Evolutionary conservation across 2,329 filamentous ascomycete genomes (phyloP), one percentile per base, ranked within the genome.

Genomic region (Calonectria pseudoreteaudii): DNA sequence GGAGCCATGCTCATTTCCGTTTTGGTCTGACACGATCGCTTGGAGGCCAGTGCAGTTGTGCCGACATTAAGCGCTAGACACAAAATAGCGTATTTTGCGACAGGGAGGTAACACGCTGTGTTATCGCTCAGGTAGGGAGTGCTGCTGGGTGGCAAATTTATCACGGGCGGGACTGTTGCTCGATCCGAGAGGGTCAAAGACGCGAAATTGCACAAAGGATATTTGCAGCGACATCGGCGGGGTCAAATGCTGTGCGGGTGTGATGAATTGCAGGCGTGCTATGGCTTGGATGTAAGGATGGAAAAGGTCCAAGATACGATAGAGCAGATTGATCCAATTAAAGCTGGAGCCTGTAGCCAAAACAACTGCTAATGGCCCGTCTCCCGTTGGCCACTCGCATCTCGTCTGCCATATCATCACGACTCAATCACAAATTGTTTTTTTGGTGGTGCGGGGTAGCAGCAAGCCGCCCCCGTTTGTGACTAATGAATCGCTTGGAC

Each of bases 11-110:
- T 44, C 60, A 31, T 49, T 41, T 47, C 60, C 30, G 44, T 49
- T 65, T 65, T 49, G 60, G 60, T 16, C 60, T 49, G 26, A 38
- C 23, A 34, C 18, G 56, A 23, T 23, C 0, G 16, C 9, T 38
- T 1, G n/a, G 56, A 41, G 31, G 34, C 13, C 60, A 34, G 44
- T 64, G 47, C 18, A 62, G 56, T 62, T 71, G 50, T 71, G 70
- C 70, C 70, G 70, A 71, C 23, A 58, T 67, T 71, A 71, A 71
- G 70, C 70, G 70, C 41, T 28, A 31, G 16, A 6, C 5, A 41
- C 13, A 23, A 52, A 38, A 52, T 41, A 36, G 66, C 47, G 49
- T 56, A 44, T 38, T 67, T 41, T 30, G 30, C 31, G 16, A n/a
- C 52, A 47, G 58, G 34, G 47, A 47, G 49, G 38, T 10, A 41